A percentile compares a stretch with the other conserved stretches of the same genome.
These are phyloP conservation scores for Kwoniella shandongensis DNA, from an alignment of 768 basidiomycete species.

Conservation along the genomic window DNA sequence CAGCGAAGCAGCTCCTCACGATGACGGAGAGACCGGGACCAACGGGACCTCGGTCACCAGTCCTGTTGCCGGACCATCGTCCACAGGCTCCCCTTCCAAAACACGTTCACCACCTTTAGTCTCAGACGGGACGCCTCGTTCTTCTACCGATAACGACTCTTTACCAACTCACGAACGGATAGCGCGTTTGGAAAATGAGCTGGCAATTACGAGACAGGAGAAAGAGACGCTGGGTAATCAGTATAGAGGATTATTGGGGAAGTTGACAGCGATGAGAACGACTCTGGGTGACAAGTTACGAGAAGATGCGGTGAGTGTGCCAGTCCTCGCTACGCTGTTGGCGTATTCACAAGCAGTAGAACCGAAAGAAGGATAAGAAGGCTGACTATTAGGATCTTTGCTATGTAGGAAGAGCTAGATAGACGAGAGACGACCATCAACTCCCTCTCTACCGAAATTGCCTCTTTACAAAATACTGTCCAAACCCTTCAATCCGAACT, in stretches of 20 bases:
- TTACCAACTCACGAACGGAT: constrained; percentile 18
- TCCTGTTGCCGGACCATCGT: neutral
- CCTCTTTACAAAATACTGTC: constrained; percentile 68
- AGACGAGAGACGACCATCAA: constrained; percentile 80
- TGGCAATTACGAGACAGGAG: constrained; percentile 74
- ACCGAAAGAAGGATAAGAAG: too few relatives aligned
- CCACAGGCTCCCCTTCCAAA: neutral
- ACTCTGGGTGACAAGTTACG: constrained; percentile 90
- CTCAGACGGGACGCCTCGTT: neutral
- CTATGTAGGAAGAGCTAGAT: constrained; percentile 90
- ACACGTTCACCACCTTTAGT: neutral
- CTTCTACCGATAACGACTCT: neutral
- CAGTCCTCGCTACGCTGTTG: neutral
- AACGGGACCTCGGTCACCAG: neutral
- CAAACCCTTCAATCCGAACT: constrained; percentile 80
- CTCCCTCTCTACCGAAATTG: constrained; percentile 72
- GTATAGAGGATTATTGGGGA: constrained; percentile 80
- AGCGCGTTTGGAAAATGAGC: constrained; percentile 66
- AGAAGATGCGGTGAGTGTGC: constrained; percentile 82
- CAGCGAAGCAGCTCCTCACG: neutral
- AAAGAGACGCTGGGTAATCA: constrained; percentile 83
- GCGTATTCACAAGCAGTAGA: too few relatives aligned
- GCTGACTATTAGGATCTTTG: neutral
- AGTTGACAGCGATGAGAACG: constrained; percentile 88
- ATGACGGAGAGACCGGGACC: neutral